phyloP scores from a whole-genome alignment of 2,329 filamentous ascomycete species.

The Aspergillus hortae region DNA sequence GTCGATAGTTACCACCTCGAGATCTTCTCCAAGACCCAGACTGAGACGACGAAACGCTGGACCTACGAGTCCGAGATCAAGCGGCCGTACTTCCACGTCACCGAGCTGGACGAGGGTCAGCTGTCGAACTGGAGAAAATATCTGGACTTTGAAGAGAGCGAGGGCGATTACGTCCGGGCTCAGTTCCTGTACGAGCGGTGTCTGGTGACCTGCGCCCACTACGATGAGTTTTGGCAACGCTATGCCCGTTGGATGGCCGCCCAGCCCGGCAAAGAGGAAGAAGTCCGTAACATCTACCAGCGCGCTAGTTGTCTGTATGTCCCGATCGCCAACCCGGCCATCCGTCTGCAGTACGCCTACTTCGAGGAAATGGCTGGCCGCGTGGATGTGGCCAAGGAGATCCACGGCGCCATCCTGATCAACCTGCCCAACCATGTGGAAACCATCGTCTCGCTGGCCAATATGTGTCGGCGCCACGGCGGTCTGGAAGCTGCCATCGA shows the following conservation, averaged over 20 bases:
- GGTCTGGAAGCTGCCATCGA: conserved; percentile 81
- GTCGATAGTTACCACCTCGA: conserved; percentile 79
- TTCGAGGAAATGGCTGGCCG: conserved; percentile 86
- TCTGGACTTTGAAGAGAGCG: conserved; percentile 87
- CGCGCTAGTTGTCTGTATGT: conserved; percentile 81
- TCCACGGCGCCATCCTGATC: conserved; percentile 76
- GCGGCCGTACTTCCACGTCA: conserved; percentile 94
- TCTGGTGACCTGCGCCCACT: conserved; percentile 85
- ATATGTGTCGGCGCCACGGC: conserved; percentile 76
- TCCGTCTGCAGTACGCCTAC: conserved; percentile 86
- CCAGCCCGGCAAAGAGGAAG: conserved; percentile 77
- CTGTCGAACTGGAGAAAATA: conserved; percentile 93
- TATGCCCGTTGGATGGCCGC: conserved; percentile 91
- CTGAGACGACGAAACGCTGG: conserved; percentile 89
- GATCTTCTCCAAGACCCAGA: conserved; percentile 74
- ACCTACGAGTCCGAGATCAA: conserved; percentile 93
- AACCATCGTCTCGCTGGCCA: conserved; percentile 82
- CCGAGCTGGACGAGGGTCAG: conserved; percentile 81
- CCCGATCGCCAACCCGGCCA: conserved; percentile 76
- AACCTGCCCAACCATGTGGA: conserved; percentile 78
- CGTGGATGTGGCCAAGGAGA: conserved; percentile 73
- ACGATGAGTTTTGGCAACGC: conserved; percentile 98
- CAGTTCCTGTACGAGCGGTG: conserved; percentile 92
- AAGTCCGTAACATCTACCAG: conserved; percentile 87
- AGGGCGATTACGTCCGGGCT: conserved; percentile 71